phyloP scores from a whole-genome alignment of 2,329 filamentous ascomycete genomes.

The Aspergillus sp. region DNA sequence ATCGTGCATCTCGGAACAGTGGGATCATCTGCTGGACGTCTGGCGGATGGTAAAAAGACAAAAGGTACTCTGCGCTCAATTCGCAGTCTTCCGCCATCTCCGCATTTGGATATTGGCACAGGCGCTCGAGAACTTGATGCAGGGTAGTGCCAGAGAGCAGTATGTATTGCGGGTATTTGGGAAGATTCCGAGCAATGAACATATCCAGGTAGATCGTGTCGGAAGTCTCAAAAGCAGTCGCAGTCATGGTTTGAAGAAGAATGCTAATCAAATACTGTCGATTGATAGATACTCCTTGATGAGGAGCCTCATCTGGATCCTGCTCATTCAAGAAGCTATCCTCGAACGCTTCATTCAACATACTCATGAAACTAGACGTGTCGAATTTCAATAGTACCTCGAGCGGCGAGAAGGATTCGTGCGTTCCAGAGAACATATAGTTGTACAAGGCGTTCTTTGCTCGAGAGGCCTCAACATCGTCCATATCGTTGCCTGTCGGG shows the following conservation, averaged over 20 bases:
- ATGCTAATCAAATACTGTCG: constrained; percentile 92
- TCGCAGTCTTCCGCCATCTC: constrained; percentile 91
- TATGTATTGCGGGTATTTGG: constrained; percentile 95
- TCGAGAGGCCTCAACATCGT: constrained; percentile 67
- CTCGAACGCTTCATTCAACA: constrained; percentile 95
- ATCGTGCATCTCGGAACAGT: constrained; percentile 74
- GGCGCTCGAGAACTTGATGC: constrained; percentile 73
- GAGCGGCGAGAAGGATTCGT: constrained; percentile 82
- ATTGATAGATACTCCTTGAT: constrained; percentile 66
- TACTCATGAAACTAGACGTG: constrained; percentile 87
- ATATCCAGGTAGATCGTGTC: constrained; percentile 97
- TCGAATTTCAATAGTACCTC: constrained; percentile 84
- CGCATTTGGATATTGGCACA: constrained; percentile 79
- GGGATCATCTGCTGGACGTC: constrained; percentile 75
- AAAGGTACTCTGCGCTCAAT: constrained; percentile 90
- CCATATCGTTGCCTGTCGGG: constrained; percentile 75
- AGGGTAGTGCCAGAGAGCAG: constrained; percentile 84
- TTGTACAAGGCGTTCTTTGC: constrained; percentile 90
- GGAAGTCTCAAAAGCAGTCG: constrained; percentile 66
- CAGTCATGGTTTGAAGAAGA: constrained; percentile 83
- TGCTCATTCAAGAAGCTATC: constrained; percentile 86
- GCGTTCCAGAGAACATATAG: constrained; percentile 85
- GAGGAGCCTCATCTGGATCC: constrained; percentile 62
- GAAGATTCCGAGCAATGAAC: constrained; percentile 93
- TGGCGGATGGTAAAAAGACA: constrained; percentile 90